Conservation (phyloP, 176 grass and related monocot genomes). For the Rhynchospora tenuis region DNA sequence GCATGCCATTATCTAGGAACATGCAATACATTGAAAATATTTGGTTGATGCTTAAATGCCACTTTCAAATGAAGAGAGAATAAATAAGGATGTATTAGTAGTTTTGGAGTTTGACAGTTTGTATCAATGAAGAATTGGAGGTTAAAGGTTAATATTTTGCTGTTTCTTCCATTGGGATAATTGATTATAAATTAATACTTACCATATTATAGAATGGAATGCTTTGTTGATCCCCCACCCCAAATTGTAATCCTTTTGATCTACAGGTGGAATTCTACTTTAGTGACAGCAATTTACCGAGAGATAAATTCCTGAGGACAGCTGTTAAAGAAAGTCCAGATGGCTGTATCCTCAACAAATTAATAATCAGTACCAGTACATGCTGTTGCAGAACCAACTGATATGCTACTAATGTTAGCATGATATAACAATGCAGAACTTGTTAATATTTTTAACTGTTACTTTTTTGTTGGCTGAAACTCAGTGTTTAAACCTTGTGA, state of each 20-base stretch:
- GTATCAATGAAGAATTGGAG: neutral
- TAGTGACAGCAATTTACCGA: constrained; percentile 86
- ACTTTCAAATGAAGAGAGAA: no score
- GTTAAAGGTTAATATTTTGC: neutral
- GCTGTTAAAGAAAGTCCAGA: constrained; percentile 63
- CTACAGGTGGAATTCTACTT: constrained; percentile 91
- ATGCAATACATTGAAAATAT: no score
- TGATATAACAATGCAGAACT: neutral
- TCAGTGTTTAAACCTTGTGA: neutral
- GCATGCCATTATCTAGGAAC: no score
- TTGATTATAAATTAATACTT: no score
- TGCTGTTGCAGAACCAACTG: neutral
- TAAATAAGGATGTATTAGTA: no score
- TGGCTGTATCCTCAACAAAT: constrained; percentile 33
- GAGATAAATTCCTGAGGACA: constrained; percentile 57
- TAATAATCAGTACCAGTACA: neutral
- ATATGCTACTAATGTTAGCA: neutral
- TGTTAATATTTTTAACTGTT: constrained; percentile 5
- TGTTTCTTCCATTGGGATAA: neutral
- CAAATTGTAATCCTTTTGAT: neutral
- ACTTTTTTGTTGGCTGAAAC: neutral
- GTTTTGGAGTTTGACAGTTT: no score
- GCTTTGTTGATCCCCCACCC: no score
- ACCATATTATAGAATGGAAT: no score
- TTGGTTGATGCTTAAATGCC: no score